Base-by-base conservation (phyloP, 2,329 filamentous ascomycete genomes). In the Neoascochyta sp. region DNA sequence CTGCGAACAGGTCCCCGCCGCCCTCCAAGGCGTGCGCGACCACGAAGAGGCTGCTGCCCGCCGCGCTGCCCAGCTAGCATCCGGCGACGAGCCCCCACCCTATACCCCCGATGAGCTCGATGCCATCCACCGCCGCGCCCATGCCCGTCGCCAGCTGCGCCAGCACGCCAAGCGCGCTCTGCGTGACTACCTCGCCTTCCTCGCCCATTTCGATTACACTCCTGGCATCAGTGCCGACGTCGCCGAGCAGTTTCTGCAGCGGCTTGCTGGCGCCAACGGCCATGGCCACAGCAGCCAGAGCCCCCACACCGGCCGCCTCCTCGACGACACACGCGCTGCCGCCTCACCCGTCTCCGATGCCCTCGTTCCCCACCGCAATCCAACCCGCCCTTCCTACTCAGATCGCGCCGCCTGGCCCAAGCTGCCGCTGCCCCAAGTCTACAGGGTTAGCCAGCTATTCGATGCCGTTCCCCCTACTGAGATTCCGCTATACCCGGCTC, bases 121-220 rank as follows among this genome's bases (percentile, higher is more conserved):
- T 41, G 68, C 65, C 9, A 63, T 69, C 21, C 57, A 57, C 16
- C 65, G 60, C 29, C 67, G 73, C 32, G 60, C 77, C 14, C 78
- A 83, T 41, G 74, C 75, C 24, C 74, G 82, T 24, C 87, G 83
- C 57, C 64, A 74, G 15, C 81, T 90, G 44, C 84, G 85, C 47
- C 71, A 73, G 1, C 80, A 83, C 60, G 86, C 86, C 3, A 89
- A 86, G 60, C 75, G 80, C 32, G 85, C 86, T 1, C 64, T 92
- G 13, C 75, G 81, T 36, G 86, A 92, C 62, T 88, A 84, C 54
- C 68, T 80, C 47, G 69, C 75, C 13, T 92, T 86, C 53, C 66
- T 93, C 21, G 77, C 78, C 1, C 70, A 80, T 36, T 80, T 92
- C 41, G 83, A 92, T 50, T 92, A 92, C 62, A 84, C 86, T 0